Percentiles rank a stretch among this genome's conserved stretches.
phyloP scores from a whole-genome alignment of 2,329 filamentous ascomycete genomes.

The Chrysoporthe cubensis region DNA sequence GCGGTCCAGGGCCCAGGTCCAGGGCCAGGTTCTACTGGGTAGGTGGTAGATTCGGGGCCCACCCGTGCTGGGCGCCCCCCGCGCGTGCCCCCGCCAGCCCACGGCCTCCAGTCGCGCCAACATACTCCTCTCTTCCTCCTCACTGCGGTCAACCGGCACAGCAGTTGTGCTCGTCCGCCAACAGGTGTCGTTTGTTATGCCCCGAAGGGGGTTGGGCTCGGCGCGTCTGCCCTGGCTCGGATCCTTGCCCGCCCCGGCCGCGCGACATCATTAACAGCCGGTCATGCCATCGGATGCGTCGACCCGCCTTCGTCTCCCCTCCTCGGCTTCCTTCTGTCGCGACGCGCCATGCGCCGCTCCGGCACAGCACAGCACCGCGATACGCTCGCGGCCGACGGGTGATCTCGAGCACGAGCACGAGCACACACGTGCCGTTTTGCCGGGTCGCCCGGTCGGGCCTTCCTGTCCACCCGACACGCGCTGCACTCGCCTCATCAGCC shows the following conservation, averaged over 20 bases:
- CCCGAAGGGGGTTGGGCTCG: not conserved
- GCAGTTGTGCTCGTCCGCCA: not conserved
- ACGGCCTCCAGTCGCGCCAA: not conserved
- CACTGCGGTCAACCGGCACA: not conserved
- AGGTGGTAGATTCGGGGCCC: too few relatives aligned
- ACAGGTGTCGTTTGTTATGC: not conserved
- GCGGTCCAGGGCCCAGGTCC: not conserved
- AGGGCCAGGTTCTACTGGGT: not conserved
- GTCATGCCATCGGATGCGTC: constrained; percentile 11
- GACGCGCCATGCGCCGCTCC: not conserved
- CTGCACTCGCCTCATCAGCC: not conserved
- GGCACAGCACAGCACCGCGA: constrained; percentile 14
- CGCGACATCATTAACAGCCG: not conserved
- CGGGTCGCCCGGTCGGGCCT: not conserved
- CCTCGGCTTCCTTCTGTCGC: not conserved
- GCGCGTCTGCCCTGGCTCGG: constrained; percentile 12
- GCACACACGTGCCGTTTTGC: not conserved
- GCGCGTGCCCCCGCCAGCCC: too few relatives aligned
- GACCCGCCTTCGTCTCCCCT: constrained; percentile 12
- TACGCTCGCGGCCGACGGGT: constrained; percentile 19
- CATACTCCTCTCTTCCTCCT: not conserved
- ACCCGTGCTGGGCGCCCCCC: too few relatives aligned
- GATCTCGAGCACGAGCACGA: not conserved
- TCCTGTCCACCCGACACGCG: constrained; percentile 8
- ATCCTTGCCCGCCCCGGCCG: not conserved